phyloP scores from a whole-genome alignment of 83 land plant species.

The Diphasiastrum complanatum region DNA sequence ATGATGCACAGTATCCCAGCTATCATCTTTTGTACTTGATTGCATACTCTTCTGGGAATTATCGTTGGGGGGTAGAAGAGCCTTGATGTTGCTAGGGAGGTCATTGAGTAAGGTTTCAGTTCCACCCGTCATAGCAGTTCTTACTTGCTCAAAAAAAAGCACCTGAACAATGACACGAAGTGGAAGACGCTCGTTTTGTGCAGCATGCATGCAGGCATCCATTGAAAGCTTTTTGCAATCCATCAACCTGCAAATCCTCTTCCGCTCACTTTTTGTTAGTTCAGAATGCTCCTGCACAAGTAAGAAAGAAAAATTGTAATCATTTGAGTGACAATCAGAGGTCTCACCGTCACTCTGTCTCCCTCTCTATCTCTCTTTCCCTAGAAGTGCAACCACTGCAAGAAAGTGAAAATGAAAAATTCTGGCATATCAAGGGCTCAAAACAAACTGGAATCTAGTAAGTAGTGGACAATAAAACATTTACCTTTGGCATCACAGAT shows the following conservation, averaged over 20 bases:
- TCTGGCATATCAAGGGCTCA: too few species aligned
- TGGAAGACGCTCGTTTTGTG: conserved; percentile 82
- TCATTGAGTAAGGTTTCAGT: conserved; percentile 29
- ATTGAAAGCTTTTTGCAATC: conserved; percentile 85
- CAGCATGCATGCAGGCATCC: conserved; percentile 83
- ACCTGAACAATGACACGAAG: conserved; percentile 73
- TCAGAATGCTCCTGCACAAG: conserved; percentile 65
- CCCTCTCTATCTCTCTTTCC: background rate
- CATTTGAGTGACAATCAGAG: background rate
- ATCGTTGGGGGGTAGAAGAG: conserved; percentile 20
- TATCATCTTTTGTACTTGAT: conserved; percentile 38
- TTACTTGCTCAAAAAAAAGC: conserved; percentile 64
- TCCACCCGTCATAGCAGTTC: conserved; percentile 42
- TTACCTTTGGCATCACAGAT: too few species aligned
- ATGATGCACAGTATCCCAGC: conserved; percentile 39
- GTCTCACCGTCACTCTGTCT: background rate
- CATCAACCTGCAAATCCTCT: conserved; percentile 63
- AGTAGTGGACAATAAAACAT: too few species aligned
- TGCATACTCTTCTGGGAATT: conserved; percentile 38
- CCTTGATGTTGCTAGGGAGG: conserved; percentile 26
- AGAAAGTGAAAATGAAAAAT: too few species aligned
- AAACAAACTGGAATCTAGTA: too few species aligned
- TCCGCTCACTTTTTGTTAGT: conserved; percentile 59
- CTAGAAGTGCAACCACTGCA: too few species aligned
- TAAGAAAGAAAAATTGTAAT: background rate